Evolutionary conservation across 805 yeast species (phyloP).

Genomic region (Kodamaea sagamina): DNA sequence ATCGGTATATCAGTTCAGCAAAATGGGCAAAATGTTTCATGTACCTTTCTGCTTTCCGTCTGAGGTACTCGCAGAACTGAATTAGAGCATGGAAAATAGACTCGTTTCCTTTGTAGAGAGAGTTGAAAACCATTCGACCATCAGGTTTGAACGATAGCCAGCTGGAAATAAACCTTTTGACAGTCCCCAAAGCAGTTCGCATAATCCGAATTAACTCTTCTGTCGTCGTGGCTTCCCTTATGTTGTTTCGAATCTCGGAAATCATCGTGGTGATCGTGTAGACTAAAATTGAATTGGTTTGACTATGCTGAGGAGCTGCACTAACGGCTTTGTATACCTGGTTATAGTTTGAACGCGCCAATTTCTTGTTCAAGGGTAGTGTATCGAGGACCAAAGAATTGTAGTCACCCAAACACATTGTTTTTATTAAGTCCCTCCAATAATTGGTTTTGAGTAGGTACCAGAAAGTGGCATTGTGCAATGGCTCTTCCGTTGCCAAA

Average conservation of each 20-base stretch:
- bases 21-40: neutral
- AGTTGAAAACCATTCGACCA: constrained; percentile 24
- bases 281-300: constrained; percentile 24
- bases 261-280: constrained; percentile 20
- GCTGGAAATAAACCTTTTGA: constrained; percentile 1
- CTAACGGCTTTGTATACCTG: constrained; percentile 17
- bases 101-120: constrained; percentile 28
- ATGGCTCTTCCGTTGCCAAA: neutral
- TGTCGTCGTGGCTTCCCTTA: neutral
- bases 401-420: constrained; percentile 18
- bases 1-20: neutral
- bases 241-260: constrained; percentile 5
- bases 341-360: constrained; percentile 18
- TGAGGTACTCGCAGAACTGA: constrained; percentile 13
- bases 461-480: constrained; percentile 26
- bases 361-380: constrained; percentile 20
- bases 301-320: constrained; percentile 21
- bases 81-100: constrained; percentile 26
- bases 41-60: neutral
- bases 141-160: constrained; percentile 24
- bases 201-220: neutral
- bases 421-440: constrained; percentile 29
- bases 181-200: neutral
- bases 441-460: constrained; percentile 26
- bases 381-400: constrained; percentile 28